Conservation (phyloP, 73 alveolate genomes). For the Tetrahymena borealis region DNA sequence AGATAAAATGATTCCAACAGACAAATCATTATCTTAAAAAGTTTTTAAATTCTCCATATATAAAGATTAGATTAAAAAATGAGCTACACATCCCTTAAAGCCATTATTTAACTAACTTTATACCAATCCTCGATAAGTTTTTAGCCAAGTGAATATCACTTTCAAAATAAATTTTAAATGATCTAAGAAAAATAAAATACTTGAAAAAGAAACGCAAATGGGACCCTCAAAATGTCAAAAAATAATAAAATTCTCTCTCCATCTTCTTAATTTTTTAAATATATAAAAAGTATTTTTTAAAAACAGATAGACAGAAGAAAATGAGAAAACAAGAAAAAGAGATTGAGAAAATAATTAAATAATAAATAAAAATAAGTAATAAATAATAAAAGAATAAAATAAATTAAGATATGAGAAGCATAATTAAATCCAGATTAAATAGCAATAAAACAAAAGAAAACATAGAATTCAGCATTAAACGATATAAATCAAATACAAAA, state of each 20-base stretch:
- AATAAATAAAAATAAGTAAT: background rate
- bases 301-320: background rate
- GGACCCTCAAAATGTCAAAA: background rate
- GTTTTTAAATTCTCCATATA: background rate
- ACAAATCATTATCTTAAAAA: background rate
- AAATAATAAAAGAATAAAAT: background rate
- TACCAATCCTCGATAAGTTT: background rate
- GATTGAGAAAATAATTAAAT: background rate
- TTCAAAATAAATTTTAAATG: background rate
- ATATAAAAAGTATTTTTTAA: background rate
- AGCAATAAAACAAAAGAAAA: background rate
- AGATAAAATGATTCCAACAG: background rate
- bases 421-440: background rate
- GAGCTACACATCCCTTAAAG: background rate
- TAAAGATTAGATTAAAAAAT: background rate
- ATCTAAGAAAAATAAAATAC: background rate
- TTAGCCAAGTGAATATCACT: background rate
- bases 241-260: background rate
- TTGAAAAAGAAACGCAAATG: background rate
- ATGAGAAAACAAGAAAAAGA: background rate
- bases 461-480: background rate
- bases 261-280: background rate
- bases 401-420: background rate
- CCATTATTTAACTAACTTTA: background rate
- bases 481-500: too few species aligned